Base-by-base conservation (phyloP, 2,329 filamentous ascomycete species). In the Exophiala oligosperma region DNA sequence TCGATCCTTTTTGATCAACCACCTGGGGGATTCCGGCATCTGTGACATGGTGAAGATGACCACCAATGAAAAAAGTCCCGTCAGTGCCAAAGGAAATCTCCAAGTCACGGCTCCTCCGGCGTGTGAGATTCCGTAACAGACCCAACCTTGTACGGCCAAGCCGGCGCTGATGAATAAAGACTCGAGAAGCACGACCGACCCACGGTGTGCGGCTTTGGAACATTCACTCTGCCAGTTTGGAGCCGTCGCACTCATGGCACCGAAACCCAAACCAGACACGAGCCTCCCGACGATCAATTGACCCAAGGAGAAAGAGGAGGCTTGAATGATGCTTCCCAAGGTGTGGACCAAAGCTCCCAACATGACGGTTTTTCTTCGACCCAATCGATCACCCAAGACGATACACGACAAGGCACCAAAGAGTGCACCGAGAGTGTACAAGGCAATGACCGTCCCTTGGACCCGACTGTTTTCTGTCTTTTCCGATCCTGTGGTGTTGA, bases 271-370 rank as follows among this genome's bases (percentile, higher is more conserved):
- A 23, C 47, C 54, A 4, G 72, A 64, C 3, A 71, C 49, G 26
- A 81, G 74, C n/a, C 79, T 71, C 8, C 79, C 79, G 21, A 79
- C 76, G 55, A 81, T 79, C 75, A 82, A 80, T 54, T 79, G 72
- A 2, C 75, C 66, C 0, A 79, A 68, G n/a, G 72, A 70, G 57
- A 73, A 81, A 0, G 79, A 72, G 0, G 75, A 70, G 46, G 75
- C 75, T 57, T 81, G 77, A 2, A 82, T 69, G 48, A 81, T 72
- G 1, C 77, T 77, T 8, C 79, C 79, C 47, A 80, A 67, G 9
- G 28, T 49, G 21, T 32, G 17, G 7, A 49, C 23, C 2, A 38
- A 24, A 23, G 28, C 37, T 48, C 32, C 44, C 11, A 49, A 23
- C 6, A 49, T 24, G 21, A 55, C 41, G 11, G 77, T 73, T 58